phyloP scores from a whole-genome alignment of 2,329 filamentous ascomycete species.

The Pezizomycotina sp. region DNA sequence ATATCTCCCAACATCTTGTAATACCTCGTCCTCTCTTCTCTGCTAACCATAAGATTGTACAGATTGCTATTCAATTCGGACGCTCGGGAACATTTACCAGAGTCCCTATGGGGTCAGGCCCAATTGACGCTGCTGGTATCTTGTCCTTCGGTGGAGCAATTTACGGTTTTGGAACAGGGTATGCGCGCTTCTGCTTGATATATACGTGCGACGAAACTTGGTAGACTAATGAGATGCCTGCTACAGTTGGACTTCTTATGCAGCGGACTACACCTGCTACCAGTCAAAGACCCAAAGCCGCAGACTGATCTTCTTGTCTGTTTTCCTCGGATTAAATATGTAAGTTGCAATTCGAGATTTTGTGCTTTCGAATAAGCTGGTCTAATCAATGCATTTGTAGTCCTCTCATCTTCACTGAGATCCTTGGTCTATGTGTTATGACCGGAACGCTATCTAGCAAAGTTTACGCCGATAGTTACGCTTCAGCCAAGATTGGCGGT shows the following conservation, averaged over 20 bases:
- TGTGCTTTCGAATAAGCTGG: no score
- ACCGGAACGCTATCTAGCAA: slow-evolving; percentile 43
- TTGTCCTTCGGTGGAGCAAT: slow-evolving; percentile 52
- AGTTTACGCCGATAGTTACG: slow-evolving; percentile 40
- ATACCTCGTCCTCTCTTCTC: no score
- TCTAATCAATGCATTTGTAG: no score
- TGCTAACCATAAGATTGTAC: no score
- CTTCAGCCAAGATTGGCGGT: slow-evolving; percentile 44
- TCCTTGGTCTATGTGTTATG: slow-evolving; percentile 54
- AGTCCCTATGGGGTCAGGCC: slow-evolving; percentile 43
- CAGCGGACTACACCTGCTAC: slow-evolving; percentile 67
- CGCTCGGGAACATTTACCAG: slow-evolving; percentile 49
- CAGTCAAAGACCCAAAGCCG: slow-evolving; percentile 47
- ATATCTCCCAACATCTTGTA: no score
- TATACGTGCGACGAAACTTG: no score
- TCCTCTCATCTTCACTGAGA: slow-evolving; percentile 56
- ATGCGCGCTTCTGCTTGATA: no score
- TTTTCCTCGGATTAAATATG: slow-evolving; percentile 52
- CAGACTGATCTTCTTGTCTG: slow-evolving; percentile 49
- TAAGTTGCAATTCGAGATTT: no score
- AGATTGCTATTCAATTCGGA: slow-evolving; percentile 46
- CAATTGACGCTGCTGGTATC: slow-evolving; percentile 42
- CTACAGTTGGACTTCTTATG: slow-evolving; percentile 61
- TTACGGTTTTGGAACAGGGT: slow-evolving; percentile 51
- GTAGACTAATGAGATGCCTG: no score